phyloP scores from a whole-genome alignment of 2,329 filamentous ascomycete species.

The Leptographium galeiforme region DNA sequence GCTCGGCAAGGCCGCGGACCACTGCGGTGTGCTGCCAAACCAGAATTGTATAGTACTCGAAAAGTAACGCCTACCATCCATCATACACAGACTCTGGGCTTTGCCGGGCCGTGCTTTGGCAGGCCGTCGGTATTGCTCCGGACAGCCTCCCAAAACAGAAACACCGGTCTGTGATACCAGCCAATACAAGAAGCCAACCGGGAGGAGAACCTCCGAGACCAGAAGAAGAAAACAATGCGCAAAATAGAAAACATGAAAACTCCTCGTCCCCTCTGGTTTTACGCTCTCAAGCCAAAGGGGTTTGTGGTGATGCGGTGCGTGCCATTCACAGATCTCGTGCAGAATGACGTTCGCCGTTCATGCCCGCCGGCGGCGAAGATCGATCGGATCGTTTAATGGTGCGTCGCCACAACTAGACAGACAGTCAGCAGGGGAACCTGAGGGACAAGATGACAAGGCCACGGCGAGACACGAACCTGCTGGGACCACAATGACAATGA shows the following conservation, averaged over 20 bases:
- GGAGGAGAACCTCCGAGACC: background rate
- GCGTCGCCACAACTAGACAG: conserved; percentile 4
- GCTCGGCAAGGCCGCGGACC: background rate
- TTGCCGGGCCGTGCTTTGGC: background rate
- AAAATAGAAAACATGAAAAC: background rate
- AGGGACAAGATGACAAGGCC: no score
- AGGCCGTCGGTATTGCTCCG: background rate
- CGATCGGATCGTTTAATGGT: background rate
- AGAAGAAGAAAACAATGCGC: background rate
- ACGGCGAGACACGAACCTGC: conserved; percentile 47
- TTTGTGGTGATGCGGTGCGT: background rate
- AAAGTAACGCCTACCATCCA: conserved; percentile 12
- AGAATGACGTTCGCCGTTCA: background rate
- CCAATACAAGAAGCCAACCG: background rate
- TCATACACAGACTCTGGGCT: conserved; percentile 11
- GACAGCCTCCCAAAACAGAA: background rate
- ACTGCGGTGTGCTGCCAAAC: background rate
- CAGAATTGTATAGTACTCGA: conserved; percentile 6
- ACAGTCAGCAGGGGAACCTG: background rate
- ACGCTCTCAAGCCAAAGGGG: conserved; percentile 1
- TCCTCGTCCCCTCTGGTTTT: conserved; percentile 1
- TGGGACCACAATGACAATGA: conserved; percentile 90
- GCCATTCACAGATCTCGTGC: background rate
- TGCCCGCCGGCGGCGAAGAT: background rate
- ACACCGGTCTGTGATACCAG: background rate